phyloP scores from a whole-genome alignment of 495 filamentous ascomycete species.

The Hyaloscypha finlandica region DNA sequence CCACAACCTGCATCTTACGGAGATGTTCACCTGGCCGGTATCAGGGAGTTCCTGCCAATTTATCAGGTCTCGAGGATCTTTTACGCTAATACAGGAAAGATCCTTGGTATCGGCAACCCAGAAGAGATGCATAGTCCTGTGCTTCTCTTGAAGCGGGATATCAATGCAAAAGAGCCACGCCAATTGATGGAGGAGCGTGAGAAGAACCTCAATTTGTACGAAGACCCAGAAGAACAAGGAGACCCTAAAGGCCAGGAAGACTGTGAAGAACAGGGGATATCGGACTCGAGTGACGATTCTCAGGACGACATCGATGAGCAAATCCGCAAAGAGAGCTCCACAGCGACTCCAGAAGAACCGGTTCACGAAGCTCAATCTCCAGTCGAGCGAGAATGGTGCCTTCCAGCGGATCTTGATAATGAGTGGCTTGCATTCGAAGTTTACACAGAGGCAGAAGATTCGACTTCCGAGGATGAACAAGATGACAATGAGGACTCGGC shows the following conservation, averaged over 20 bases:
- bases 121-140: constrained; percentile 79
- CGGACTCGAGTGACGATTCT: constrained; percentile 40
- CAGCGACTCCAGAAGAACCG: constrained; percentile 17
- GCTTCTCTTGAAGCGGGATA: constrained; percentile 82
- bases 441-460: constrained; percentile 61
- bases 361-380: neutral
- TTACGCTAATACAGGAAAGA: constrained; percentile 93
- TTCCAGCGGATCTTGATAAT: constrained; percentile 81
- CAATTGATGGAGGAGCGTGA: constrained; percentile 29
- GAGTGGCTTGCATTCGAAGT: constrained; percentile 98
- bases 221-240: constrained; percentile 22
- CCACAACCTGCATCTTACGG: constrained; percentile 65
- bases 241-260: constrained; percentile 23
- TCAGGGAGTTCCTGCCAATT: constrained; percentile 82
- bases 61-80: constrained; percentile 95
- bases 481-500: constrained; percentile 34
- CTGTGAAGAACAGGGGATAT: constrained; percentile 1
- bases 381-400: constrained; percentile 52
- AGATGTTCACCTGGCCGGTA: constrained; percentile 71
- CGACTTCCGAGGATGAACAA: constrained; percentile 36
- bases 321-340: constrained; percentile 51
- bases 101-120: constrained; percentile 83
- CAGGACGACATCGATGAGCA: constrained; percentile 73
- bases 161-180: constrained; percentile 67
- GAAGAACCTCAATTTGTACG: constrained; percentile 16